Base-by-base conservation (phyloP, 2,329 filamentous ascomycete genomes). In the Diaporthe aspalathi region DNA sequence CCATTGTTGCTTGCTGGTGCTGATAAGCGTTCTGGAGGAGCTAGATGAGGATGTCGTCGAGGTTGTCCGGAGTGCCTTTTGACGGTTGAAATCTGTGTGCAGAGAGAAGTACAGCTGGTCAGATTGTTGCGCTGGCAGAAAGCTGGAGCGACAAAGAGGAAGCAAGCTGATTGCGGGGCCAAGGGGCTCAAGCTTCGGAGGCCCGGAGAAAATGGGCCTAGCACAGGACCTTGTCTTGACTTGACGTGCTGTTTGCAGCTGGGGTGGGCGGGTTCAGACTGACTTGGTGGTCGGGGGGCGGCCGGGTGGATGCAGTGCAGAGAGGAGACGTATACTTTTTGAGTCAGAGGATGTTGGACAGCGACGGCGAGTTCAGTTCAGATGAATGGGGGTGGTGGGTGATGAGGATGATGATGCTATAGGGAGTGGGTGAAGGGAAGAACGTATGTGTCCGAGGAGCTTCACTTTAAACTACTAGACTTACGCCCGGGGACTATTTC, bases 1-100 rank as follows among this genome's bases (percentile, higher is more conserved):
- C 91, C 92, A 94, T 94, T 77, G 79, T 89, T 82, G 77, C 75
- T 35, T 74, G 68, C 75, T 74, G 68, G 53, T 72, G 70, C 67
- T 43, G 40, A 29, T 68, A 22, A 32, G 29, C 14, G 38, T 17
- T 72, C 14, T 29, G n/a, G 24, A 20, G 27, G 71, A 70, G 72
- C 72, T 74, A 62, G 72, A 72, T 72, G 70, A 65, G 72, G 73
- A 67, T 68, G 68, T 65, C 68, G 70, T 71, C 27, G 66, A 65
- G 60, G 40, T n/a, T n/a, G n/a, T 70, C 54, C 45, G 63, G 72
- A 72, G 66, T 47, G 54, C 54, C 62, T 68, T 68, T 68, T 52
- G 54, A 35, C 29, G 22, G 5, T 16, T 35, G 66, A 40, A 66
- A 63, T 63, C 63, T 73, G 57, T 73, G 57, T 27, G 52, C 45